Evolutionary conservation across 345 rosid genomes (phyloP).

Genomic region (Sisymbrium irio): DNA sequence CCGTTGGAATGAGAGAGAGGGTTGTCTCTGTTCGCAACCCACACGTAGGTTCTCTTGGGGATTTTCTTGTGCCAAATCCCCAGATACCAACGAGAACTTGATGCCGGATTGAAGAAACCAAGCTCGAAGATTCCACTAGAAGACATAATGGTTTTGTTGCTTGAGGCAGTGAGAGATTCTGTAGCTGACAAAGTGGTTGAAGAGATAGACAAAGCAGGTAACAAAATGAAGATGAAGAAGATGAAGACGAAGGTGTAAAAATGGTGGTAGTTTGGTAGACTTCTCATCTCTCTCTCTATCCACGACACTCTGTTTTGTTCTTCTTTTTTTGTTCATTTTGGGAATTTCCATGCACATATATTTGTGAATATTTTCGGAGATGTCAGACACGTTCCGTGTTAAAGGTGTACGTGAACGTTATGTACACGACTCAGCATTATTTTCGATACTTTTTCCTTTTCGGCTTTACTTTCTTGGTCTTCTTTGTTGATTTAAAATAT

Average conservation of each 20-base stretch:
- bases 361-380: not conserved
- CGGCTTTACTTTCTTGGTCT: too few relatives aligned
- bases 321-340: not conserved
- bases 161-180: conserved; percentile 34
- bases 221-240: conserved; percentile 27
- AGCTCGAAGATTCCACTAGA: conserved; percentile 46
- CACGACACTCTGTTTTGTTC: not conserved
- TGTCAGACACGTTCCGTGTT: not conserved
- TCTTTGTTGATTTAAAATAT: not conserved
- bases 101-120: conserved; percentile 52
- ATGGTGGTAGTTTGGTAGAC: not conserved
- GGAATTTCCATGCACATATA: too few relatives aligned
- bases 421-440: not conserved
- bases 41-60: conserved; percentile 42
- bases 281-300: conserved; percentile 22
- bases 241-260: not conserved
- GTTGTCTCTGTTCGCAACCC: conserved; percentile 73
- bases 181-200: conserved; percentile 35
- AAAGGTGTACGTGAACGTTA: not conserved
- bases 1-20: conserved; percentile 50
- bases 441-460: too few relatives aligned
- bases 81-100: conserved; percentile 42
- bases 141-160: conserved; percentile 53
- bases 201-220: conserved; percentile 33
- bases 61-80: conserved; percentile 76